Base-by-base conservation (phyloP, 140 eudicot genomes). In the Bidens hawaiensis region DNA sequence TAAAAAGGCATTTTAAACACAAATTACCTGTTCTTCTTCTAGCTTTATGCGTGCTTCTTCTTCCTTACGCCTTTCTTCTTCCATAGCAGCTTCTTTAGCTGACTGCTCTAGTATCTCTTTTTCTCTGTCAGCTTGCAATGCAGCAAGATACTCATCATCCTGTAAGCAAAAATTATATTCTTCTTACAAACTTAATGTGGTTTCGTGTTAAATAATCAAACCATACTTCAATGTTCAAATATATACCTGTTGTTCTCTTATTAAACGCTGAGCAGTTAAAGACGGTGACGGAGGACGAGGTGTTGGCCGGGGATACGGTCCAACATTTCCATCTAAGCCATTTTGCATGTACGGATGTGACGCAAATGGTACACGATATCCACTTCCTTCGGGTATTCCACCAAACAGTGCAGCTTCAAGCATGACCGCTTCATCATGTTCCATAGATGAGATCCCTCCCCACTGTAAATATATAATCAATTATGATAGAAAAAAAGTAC, bases 361-460 rank as follows among this genome's bases (percentile, higher is more conserved):
- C 52, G 82, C 84, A 69, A 60, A 78, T 33, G 94, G 90, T 46
- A 82, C 40, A 61, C 45, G 75, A 69, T 81, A 86, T 19, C 84
- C 83, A 43, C 70, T 75, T 19, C 82, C 88, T 70, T 87, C 94
- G n/a, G 83, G 86, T 22, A 80, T 60, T 62, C 90, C 91, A 68
- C 96, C 98, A 84, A 91, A 90, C 49, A 91, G 67, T n/a, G 98
- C 98, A 75, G 98, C 96, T 78, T 90, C 98, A 36, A 91, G 89
- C 98, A 91, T 91, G 50, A 91, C 86, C 43, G 98, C 96, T 82
- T 91, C 98, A 54, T 87, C 98, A 40, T 87, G 98, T 76, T 91
- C 98, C 83, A 65, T 69, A 24, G 96, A 91, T 68, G 98, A 84
- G 22, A 91, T 91, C 66, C 98, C 96, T 71, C 96, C 94, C 98